Evolutionary conservation across 148 eudicot species (phyloP), one percentile per base, ranked within the genome.

Genomic region (Diospyros kaki): DNA sequence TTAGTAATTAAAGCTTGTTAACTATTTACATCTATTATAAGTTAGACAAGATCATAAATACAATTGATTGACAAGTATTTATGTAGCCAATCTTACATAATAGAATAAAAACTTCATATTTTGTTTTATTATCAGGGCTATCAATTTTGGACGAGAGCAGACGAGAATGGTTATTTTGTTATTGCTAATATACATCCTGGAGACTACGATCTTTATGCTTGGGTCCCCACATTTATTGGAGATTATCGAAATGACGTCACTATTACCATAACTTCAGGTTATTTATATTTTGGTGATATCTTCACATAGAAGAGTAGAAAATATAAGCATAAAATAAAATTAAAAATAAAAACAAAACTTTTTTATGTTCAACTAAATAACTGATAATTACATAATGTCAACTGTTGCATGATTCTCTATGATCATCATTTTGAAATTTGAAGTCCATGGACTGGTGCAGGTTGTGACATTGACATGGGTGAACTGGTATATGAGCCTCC

Each of bases 71-170:
- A 28, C 28, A 28, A 28, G 28, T 28, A 28, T 28, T 28, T 28
- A 28, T 28, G 28, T 28, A 28, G 28, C 28, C 0, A 28, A 28
- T 28, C 0, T 28, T 28, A 28, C 0, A 28, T 28, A 28, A 28
- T 28, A 28, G 28, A 28, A 4, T 51, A 41, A 0, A 9, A 45
- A 15, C 42, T 41, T 40, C 53, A 11, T 66, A 52, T 14, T 53
- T 58, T 69, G 18, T 51, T 28, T 28, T 28, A 28, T 28, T 28
- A 13, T 50, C 84, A 93, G 98, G 93, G 87, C 48, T 91, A 91
- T 73, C 99, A 95, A 69, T 95, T 92, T 61, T 95, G 99, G 99
- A 84, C 87, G 9, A 88, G 64, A 75, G 74, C 94, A 15, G 90
- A 93, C 64, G 85, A 81, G 13, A 28, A 79, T 11, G 98, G 99